Evolutionary conservation across 2,329 filamentous ascomycete species (phyloP).

Genomic region (Neofusicoccum laricinum): DNA sequence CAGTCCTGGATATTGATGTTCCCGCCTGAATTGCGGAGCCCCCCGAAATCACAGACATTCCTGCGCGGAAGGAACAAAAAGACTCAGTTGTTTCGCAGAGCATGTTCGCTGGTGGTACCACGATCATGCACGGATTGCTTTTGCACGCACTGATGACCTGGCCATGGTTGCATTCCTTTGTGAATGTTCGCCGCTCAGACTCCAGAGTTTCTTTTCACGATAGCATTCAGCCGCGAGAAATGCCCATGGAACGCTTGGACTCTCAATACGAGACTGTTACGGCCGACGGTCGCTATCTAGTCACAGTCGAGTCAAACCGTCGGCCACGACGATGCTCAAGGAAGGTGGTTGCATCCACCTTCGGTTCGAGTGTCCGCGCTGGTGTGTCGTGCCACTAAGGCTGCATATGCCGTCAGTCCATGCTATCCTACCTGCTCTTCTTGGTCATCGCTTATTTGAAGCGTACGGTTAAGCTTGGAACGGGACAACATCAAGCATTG

Average conservation of each 20-base stretch:
- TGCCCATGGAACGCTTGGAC: not conserved
- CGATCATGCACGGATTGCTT: not conserved
- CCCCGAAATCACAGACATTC: not conserved
- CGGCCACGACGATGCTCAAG: not conserved
- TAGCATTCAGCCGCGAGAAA: not conserved
- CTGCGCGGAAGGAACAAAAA: not conserved
- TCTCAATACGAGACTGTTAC: not conserved
- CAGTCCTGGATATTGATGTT: not conserved
- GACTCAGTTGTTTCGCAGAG: not conserved
- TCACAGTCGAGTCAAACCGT: not conserved
- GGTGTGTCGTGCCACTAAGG: not conserved
- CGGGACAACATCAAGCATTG: not conserved
- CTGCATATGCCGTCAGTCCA: not conserved
- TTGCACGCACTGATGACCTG: not conserved
- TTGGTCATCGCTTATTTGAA: not conserved
- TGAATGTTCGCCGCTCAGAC: not conserved
- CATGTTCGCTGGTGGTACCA: not conserved
- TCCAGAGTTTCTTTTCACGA: not conserved
- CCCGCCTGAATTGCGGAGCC: not conserved
- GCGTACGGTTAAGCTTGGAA: constrained; percentile 3
- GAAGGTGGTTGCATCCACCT: not conserved
- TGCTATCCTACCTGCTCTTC: not conserved
- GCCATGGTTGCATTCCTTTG: not conserved
- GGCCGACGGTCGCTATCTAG: not conserved
- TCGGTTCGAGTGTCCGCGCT: not conserved